These are phyloP conservation scores for Galerina sulciceps DNA, from an alignment of 768 basidiomycete species.

Conservation along the genomic window DNA sequence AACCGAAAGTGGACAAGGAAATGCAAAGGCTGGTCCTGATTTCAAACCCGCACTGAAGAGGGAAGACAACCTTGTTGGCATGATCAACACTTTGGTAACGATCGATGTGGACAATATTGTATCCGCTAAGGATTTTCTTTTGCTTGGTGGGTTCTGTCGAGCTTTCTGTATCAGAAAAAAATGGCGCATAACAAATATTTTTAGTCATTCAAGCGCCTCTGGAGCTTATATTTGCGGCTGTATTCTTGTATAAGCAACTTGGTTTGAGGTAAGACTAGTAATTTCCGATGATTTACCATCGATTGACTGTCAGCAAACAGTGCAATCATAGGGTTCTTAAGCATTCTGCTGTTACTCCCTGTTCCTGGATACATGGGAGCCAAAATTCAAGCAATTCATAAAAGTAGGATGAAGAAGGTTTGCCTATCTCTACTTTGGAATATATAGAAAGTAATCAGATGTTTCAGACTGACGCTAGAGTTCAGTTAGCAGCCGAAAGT, in stretches of 20 bases:
- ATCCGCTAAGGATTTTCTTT: slow-evolving; percentile 38
- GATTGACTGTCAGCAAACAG: neutral
- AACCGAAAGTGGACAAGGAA: slow-evolving; percentile 18
- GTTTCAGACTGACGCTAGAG: slow-evolving; percentile 51
- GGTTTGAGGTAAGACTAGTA: slow-evolving; percentile 41
- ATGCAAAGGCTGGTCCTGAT: neutral
- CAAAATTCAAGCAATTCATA: slow-evolving; percentile 48
- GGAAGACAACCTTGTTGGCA: slow-evolving; percentile 62
- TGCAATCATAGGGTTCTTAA: slow-evolving; percentile 43
- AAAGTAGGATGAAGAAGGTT: slow-evolving; percentile 45
- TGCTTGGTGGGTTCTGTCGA: slow-evolving; percentile 22
- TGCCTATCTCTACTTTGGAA: too few relatives aligned
- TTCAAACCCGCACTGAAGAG: slow-evolving; percentile 15
- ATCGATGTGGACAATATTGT: slow-evolving; percentile 54
- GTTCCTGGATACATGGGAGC: slow-evolving; percentile 57
- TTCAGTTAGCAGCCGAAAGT: slow-evolving; percentile 66
- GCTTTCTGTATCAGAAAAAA: neutral
- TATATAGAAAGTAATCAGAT: neutral
- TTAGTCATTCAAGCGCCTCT: slow-evolving; percentile 40
- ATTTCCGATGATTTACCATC: neutral
- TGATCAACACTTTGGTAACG: slow-evolving; percentile 76
- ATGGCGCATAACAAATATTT: slow-evolving; percentile 7
- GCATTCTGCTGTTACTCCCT: slow-evolving; percentile 59
- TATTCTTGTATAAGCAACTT: slow-evolving; percentile 46
- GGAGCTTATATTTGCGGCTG: slow-evolving; percentile 38